phyloP scores from a whole-genome alignment of 371 early-diverging fungal genomes.

The Mucor ambiguus region DNA sequence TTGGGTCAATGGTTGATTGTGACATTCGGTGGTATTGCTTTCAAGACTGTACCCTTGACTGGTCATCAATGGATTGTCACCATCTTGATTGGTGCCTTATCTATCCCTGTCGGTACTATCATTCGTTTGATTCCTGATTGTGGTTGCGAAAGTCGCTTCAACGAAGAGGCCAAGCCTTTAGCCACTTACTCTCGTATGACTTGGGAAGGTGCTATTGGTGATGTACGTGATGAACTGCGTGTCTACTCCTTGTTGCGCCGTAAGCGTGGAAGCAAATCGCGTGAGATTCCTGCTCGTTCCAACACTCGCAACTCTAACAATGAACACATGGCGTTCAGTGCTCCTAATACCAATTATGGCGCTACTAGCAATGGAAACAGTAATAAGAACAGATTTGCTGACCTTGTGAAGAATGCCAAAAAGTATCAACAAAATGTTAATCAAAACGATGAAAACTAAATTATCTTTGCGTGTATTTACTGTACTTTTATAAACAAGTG shows the following conservation, averaged over 20 bases:
- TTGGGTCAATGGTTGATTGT: slow-evolving; percentile 83
- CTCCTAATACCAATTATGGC: slow-evolving; percentile 22
- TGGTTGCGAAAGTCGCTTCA: slow-evolving; percentile 48
- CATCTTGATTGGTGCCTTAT: slow-evolving; percentile 72
- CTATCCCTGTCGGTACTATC: slow-evolving; percentile 84
- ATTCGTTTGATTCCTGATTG: slow-evolving; percentile 76
- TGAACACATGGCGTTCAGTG: slow-evolving; percentile 7
- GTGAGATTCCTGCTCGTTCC: slow-evolving; percentile 20
- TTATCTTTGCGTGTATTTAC: not conserved
- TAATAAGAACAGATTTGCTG: slow-evolving; percentile 34
- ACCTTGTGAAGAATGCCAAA: slow-evolving; percentile 39
- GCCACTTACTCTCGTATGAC: slow-evolving; percentile 56
- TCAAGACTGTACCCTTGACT: slow-evolving; percentile 77
- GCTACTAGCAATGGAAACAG: slow-evolving; percentile 7
- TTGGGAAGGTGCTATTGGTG: slow-evolving; percentile 63
- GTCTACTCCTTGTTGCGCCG: slow-evolving; percentile 58
- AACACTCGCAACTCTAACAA: slow-evolving; percentile 6
- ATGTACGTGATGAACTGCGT: slow-evolving; percentile 48
- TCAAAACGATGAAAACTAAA: not conserved
- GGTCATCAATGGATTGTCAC: slow-evolving; percentile 83
- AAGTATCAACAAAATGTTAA: slow-evolving; percentile 29
- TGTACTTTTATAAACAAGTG: slow-evolving; percentile 1
- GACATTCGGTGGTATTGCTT: slow-evolving; percentile 87
- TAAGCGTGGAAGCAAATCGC: slow-evolving; percentile 24
- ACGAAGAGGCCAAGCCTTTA: slow-evolving; percentile 59